Percentiles rank a stretch among this genome's conserved stretches.
Conservation (phyloP, 1,284 basidiomycete genomes). For the Leccinum pallidistipes region DNA sequence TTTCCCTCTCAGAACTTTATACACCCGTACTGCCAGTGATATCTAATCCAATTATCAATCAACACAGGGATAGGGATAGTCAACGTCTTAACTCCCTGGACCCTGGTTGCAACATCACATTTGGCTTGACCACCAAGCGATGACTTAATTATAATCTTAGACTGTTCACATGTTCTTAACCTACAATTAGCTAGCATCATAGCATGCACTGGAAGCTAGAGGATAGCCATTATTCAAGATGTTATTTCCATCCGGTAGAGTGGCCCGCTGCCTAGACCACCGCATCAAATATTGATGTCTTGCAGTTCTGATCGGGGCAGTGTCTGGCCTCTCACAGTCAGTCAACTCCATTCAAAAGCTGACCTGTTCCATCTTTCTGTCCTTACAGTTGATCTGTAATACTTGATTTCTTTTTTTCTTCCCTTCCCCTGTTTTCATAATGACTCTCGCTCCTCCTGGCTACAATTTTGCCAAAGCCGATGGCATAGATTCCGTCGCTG, state of each 20-base stretch:
- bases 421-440: conserved; percentile 4
- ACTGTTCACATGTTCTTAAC: neutral
- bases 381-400: conserved; percentile 23
- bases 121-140: neutral
- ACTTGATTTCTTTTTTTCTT: neutral
- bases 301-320: conserved; percentile 4
- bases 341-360: conserved; percentile 18
- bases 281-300: conserved; percentile 3
- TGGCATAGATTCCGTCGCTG: conserved; percentile 46
- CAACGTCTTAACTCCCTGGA: neutral
- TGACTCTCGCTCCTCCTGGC: conserved; percentile 19
- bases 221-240: neutral
- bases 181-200: neutral
- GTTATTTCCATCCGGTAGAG: neutral
- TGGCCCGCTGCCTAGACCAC: neutral
- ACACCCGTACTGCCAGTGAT: neutral
- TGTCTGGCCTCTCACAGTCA: conserved; percentile 8
- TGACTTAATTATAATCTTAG: neutral
- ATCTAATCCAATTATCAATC: neutral
- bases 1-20: neutral
- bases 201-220: neutral
- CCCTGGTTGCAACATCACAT: neutral
- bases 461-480: conserved; percentile 40
- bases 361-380: neutral
- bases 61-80: neutral